Evolutionary conservation across 768 basidiomycete species (phyloP).

Genomic region (Cystoderma amianthinum): DNA sequence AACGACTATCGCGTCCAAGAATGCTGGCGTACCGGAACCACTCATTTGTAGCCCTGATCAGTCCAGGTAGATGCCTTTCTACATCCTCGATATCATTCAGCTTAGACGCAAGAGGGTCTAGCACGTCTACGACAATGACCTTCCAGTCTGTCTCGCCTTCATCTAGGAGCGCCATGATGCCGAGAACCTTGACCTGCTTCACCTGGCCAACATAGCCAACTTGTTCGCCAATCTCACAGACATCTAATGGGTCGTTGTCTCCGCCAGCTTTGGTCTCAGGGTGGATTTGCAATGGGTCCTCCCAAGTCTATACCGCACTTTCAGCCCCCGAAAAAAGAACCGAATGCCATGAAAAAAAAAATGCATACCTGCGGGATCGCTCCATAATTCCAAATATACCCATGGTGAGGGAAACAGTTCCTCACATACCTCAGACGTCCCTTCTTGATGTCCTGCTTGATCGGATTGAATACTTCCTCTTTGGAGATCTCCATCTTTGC

Average conservation of each 20-base stretch:
- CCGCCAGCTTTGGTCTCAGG: slow-evolving; percentile 98
- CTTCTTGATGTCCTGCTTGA: slow-evolving; percentile 99
- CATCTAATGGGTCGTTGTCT: slow-evolving; percentile 99
- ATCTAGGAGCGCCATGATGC: slow-evolving; percentile 98
- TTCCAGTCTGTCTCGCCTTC: slow-evolving; percentile 99
- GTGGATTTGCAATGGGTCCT: slow-evolving; percentile 82
- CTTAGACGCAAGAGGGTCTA: slow-evolving; percentile 92
- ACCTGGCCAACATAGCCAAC: slow-evolving; percentile 96
- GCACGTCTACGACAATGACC: slow-evolving; percentile 95
- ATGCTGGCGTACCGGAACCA: slow-evolving; percentile 97
- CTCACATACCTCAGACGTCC: slow-evolving; percentile 93
- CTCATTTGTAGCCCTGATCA: slow-evolving; percentile 96
- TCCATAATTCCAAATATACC: slow-evolving; percentile 99
- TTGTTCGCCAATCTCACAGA: slow-evolving; percentile 99
- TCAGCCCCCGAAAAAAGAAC: too few relatives aligned
- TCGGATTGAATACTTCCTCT: slow-evolving; percentile 98
- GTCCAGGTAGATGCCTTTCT: slow-evolving; percentile 93
- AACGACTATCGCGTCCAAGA: slow-evolving; percentile 6
- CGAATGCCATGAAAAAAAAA: not conserved
- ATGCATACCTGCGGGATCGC: slow-evolving; percentile 88
- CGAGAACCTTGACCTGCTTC: slow-evolving; percentile 99
- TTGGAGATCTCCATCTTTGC: slow-evolving; percentile 99
- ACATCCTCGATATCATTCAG: slow-evolving; percentile 99
- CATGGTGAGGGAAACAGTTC: slow-evolving; percentile 99
- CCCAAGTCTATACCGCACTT: slow-evolving; percentile 99